Percentiles rank a stretch among this genome's conserved stretches.
Conservation (phyloP, 2,329 filamentous ascomycete genomes). For the Escovopsis sp. region DNA sequence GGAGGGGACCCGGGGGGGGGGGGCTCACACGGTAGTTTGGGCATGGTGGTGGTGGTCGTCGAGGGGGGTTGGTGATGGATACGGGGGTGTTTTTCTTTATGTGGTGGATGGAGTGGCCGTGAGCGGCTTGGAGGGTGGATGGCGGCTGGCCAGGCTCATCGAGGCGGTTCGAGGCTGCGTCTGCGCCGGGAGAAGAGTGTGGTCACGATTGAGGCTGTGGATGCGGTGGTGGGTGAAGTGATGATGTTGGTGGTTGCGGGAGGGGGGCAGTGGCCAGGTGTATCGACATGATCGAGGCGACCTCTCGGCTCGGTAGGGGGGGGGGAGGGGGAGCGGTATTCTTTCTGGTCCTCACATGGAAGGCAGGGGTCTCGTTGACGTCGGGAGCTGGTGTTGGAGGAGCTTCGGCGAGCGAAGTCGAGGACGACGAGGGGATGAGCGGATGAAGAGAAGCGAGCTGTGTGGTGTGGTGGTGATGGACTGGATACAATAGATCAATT, state of each 20-base stretch:
- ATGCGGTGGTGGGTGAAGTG: no score
- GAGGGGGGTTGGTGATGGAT: not conserved
- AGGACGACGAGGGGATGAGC: no score
- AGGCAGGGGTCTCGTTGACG: constrained; percentile 3
- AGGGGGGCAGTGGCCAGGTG: constrained; percentile 18
- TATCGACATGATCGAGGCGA: constrained; percentile 25
- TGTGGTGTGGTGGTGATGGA: no score
- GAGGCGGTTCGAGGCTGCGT: constrained; percentile 14
- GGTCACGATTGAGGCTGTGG: constrained; percentile 19
- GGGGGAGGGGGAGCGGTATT: no score
- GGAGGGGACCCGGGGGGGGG: not conserved
- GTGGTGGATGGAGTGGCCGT: no score
- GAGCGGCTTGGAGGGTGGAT: constrained; percentile 4
- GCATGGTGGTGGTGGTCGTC: constrained; percentile 34
- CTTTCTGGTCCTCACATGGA: no score
- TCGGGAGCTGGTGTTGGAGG: constrained; percentile 8
- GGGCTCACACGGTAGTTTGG: constrained; percentile 38
- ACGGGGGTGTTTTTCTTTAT: no score
- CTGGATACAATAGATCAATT: no score
- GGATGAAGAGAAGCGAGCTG: no score
- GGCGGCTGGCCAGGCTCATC: no score
- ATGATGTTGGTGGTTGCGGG: constrained; percentile 20
- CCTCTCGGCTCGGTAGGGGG: no score
- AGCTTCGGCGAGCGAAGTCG: no score
- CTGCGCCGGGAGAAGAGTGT: constrained; percentile 19